Percentiles rank a stretch among this genome's conserved stretches.
Evolutionary conservation across 805 yeast genomes (phyloP).

Genomic region (Candida fluviatilis): DNA sequence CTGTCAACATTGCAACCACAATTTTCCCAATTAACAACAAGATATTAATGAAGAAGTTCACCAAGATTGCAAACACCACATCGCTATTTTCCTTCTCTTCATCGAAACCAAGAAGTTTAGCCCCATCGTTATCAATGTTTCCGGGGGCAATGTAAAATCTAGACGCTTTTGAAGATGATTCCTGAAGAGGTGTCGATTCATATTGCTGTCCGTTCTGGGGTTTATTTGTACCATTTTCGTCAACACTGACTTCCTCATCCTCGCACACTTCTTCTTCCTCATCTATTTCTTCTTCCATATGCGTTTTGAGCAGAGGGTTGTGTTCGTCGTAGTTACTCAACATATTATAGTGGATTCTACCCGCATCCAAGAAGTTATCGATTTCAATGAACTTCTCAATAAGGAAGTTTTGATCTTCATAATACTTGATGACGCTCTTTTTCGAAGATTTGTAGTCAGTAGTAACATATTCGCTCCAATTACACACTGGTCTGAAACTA

Average conservation of each 20-base stretch:
- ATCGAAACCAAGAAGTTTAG: conserved; percentile 48
- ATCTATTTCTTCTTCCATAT: conserved; percentile 15
- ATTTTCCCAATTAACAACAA: conserved; percentile 57
- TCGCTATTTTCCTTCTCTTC: conserved; percentile 37
- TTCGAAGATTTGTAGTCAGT: conserved; percentile 17
- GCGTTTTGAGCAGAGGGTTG: conserved; percentile 17
- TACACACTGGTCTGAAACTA: conserved; percentile 21
- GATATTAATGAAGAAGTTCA: conserved; percentile 59
- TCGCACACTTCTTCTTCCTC: conserved; percentile 10
- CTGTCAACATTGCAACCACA: conserved; percentile 57
- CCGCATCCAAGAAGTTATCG: conserved; percentile 66
- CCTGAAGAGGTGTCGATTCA: conserved; percentile 3
- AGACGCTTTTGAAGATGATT: conserved; percentile 17
- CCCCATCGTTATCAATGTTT: conserved; percentile 54
- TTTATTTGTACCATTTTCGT: background rate
- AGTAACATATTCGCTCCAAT: conserved; percentile 24
- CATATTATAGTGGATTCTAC: conserved; percentile 58
- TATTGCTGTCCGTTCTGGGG: background rate
- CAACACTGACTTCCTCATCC: background rate
- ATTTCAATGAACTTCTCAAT: conserved; percentile 55
- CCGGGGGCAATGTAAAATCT: conserved; percentile 52
- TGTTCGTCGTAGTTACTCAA: conserved; percentile 54
- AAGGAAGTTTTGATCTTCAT: conserved; percentile 55
- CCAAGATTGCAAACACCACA: conserved; percentile 57
- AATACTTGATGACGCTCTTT: conserved; percentile 37